Conservation (phyloP, 1,139 yeast genomes). For the Lodderomyces parapsilosis region DNA sequence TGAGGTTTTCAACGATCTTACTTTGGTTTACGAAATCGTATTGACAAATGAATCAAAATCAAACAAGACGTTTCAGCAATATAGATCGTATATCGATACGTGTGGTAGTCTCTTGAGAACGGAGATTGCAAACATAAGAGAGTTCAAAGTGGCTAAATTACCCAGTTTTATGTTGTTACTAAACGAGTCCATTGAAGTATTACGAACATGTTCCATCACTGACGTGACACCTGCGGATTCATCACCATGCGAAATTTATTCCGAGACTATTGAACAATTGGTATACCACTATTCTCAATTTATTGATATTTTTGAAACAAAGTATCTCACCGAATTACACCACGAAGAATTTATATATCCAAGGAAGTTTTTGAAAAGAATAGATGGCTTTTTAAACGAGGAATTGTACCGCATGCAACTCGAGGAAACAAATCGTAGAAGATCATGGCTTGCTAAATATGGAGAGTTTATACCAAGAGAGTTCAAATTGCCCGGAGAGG, state of each 20-base stretch:
- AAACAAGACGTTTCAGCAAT: constrained; percentile 21
- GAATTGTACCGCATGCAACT: constrained; percentile 33
- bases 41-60: constrained; percentile 36
- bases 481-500: constrained; percentile 41
- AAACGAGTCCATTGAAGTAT: constrained; percentile 18
- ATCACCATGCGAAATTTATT: constrained; percentile 23
- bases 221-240: constrained; percentile 11
- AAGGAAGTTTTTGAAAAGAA: constrained; percentile 29
- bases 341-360: constrained; percentile 44
- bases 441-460: constrained; percentile 37
- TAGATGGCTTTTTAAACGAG: constrained; percentile 34
- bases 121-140: constrained; percentile 20
- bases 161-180: constrained; percentile 25
- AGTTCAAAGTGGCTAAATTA: constrained; percentile 26
- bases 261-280: constrained; percentile 30
- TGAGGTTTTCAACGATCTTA: constrained; percentile 29
- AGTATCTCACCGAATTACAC: constrained; percentile 40
- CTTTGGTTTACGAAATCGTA: constrained; percentile 37
- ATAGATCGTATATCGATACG: constrained; percentile 19
- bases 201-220: constrained; percentile 16
- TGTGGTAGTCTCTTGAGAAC: constrained; percentile 16
- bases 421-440: constrained; percentile 36
- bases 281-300: constrained; percentile 39
- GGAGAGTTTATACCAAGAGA: constrained; percentile 46
- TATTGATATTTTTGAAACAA: constrained; percentile 31